Evolutionary conservation across 176 grass and related monocot genomes (phyloP), one percentile per base, ranked within the genome.

Genomic region (Triticum monococcum): DNA sequence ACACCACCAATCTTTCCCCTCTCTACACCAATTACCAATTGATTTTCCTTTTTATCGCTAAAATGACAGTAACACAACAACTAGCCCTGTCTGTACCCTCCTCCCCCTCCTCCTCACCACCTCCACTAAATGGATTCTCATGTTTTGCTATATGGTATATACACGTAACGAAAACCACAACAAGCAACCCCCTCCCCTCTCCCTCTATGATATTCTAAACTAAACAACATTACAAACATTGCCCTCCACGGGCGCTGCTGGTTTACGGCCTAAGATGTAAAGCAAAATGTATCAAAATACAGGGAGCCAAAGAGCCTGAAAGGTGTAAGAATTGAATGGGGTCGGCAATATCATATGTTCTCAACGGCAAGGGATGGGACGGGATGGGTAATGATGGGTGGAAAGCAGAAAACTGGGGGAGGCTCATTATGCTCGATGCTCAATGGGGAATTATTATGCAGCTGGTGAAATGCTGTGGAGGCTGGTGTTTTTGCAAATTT

Each of bases 161-260:
- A 92, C 93, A 95, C 79, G 90, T 79, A 92, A 85, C 50, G 79
- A 46, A 84, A 91, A 32, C 38, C 81, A 41, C 72, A 75, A 50
- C 67, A 67, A 59, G 86, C 71, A 60, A 45, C 68, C 52, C 81
- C 12, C 38, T 33, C 56, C 52, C 12, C 62, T 23, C 30, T 78
- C 77, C 54, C 81, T 62, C 86, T 87, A 82, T 81, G 64, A 59
- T 75, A 84, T 88, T 43, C 78, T 90, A 93, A 85, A 78, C 90
- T 92, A 92, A 72, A 92, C 67, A 85, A 84, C 78, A 86, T 89
- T 94, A 87, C 79, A 91, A 80, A 85, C 69, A 89, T 84, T 91
- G 62, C 81, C 70, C 41, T 89, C 82, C 77, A 86, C 85, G 78
- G 91, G 77, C 72, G 68, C 60, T 81, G 75, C 60, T 89, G 88